A percentile compares a stretch with the other conserved stretches of the same genome.
Evolutionary conservation across 805 yeast genomes (phyloP).

Genomic region (Saturnispora halmiae): DNA sequence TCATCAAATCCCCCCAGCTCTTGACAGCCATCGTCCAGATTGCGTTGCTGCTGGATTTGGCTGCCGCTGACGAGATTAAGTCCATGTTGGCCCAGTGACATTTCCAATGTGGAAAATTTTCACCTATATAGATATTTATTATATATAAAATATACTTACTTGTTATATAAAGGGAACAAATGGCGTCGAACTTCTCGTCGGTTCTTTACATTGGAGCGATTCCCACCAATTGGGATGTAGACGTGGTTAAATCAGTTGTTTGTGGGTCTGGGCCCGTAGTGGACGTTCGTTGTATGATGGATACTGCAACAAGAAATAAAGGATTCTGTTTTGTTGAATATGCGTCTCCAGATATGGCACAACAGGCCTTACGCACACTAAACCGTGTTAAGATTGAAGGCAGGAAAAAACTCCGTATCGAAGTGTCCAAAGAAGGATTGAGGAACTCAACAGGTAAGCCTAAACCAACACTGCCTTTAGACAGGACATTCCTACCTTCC

Average conservation of each 20-base stretch:
- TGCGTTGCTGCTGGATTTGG: slow-evolving; percentile 35
- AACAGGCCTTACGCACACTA: slow-evolving; percentile 37
- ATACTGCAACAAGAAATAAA: slow-evolving; percentile 49
- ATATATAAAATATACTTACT: not conserved
- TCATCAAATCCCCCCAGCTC: slow-evolving; percentile 71
- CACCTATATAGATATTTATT: not conserved
- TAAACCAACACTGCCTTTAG: slow-evolving; percentile 37
- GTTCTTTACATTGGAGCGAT: slow-evolving; percentile 53
- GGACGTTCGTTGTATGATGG: slow-evolving; percentile 56
- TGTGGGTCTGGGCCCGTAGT: slow-evolving; percentile 67
- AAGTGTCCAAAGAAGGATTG: slow-evolving; percentile 53
- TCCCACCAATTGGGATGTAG: slow-evolving; percentile 66
- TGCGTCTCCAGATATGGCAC: slow-evolving; percentile 42
- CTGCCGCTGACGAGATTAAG: slow-evolving; percentile 20
- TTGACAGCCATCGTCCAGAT: slow-evolving; percentile 76
- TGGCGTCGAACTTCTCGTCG: slow-evolving; percentile 23
- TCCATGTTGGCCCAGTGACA: slow-evolving; percentile 10
- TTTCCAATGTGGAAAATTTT: not conserved
- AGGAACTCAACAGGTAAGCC: slow-evolving; percentile 27
- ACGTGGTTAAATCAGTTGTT: slow-evolving; percentile 51
- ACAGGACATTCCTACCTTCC: slow-evolving; percentile 41
- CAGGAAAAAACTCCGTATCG: slow-evolving; percentile 44
- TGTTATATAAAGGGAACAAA: not conserved
- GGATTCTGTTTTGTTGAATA: slow-evolving; percentile 65
- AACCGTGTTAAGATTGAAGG: slow-evolving; percentile 37